These are phyloP conservation scores for Pichia cabralensis DNA, from an alignment of 805 yeast species.

Conservation along the genomic window DNA sequence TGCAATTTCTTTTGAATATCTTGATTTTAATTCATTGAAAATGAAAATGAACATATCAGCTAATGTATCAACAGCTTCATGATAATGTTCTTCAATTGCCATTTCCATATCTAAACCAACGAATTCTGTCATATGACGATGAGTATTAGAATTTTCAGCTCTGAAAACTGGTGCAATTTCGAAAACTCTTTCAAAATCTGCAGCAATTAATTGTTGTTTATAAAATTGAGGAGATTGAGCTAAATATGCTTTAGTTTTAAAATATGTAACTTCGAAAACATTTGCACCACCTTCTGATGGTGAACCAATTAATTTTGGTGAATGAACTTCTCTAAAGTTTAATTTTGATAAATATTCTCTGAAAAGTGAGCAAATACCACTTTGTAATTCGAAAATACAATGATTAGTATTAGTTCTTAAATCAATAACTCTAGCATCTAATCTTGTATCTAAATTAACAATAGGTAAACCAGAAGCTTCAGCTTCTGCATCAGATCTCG, in stretches of 20 bases:
- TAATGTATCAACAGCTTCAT: conserved; percentile 64
- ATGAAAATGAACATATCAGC: conserved; percentile 71
- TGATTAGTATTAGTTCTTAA: conserved; percentile 95
- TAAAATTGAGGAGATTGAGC: conserved; percentile 98
- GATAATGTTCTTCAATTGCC: conserved; percentile 97
- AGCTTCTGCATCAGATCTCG: conserved; percentile 90
- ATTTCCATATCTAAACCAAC: conserved; percentile 95
- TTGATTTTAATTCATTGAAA: conserved; percentile 68
- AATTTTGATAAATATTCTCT: conserved; percentile 68
- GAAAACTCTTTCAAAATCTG: conserved; percentile 92
- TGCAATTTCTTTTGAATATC: conserved; percentile 79
- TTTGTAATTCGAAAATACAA: conserved; percentile 89
- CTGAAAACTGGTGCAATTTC: conserved; percentile 98
- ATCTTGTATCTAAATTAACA: conserved; percentile 91
- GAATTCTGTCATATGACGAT: conserved; percentile 98
- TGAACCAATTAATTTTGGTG: conserved; percentile 92
- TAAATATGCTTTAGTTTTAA: conserved; percentile 84
- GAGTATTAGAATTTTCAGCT: conserved; percentile 98
- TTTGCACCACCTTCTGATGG: conserved; percentile 98
- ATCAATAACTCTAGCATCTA: conserved; percentile 92
- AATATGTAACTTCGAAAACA: conserved; percentile 88
- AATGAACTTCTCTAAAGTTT: conserved; percentile 84
- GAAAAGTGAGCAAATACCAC: conserved; percentile 82
- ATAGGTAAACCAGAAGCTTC: conserved; percentile 86
- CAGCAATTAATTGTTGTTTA: conserved; percentile 96